Percentiles rank a stretch among this genome's conserved stretches.
Evolutionary conservation across 1,139 yeast species (phyloP).

Genomic region (Spathaspora sp.): DNA sequence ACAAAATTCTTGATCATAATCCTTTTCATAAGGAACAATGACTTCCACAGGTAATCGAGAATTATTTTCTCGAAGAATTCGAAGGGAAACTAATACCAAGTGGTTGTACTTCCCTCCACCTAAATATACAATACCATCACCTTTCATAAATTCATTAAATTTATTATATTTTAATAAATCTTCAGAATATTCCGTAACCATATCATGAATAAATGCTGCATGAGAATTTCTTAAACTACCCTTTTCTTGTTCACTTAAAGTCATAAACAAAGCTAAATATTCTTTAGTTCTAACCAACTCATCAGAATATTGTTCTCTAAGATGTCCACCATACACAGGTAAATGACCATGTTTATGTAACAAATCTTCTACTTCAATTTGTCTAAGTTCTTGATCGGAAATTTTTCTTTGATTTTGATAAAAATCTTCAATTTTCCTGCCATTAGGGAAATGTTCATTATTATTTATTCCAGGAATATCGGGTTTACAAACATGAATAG

Average conservation of each 20-base stretch:
- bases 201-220: slow-evolving; percentile 16
- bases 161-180: slow-evolving; percentile 20
- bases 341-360: slow-evolving; percentile 23
- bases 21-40: slow-evolving; percentile 28
- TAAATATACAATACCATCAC: slow-evolving; percentile 60
- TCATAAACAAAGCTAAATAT: slow-evolving; percentile 21
- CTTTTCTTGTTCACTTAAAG: slow-evolving; percentile 22
- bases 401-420: slow-evolving; percentile 17
- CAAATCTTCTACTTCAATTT: slow-evolving; percentile 5
- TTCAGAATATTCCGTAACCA: slow-evolving; percentile 25
- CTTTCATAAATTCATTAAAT: slow-evolving; percentile 34
- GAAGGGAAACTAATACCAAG: slow-evolving; percentile 53
- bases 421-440: slow-evolving; percentile 19
- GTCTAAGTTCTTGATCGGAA: slow-evolving; percentile 8
- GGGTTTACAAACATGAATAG: slow-evolving; percentile 25
- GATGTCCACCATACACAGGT: slow-evolving; percentile 36
- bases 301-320: slow-evolving; percentile 29
- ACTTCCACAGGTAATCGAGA: slow-evolving; percentile 61
- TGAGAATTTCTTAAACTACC: slow-evolving; percentile 22
- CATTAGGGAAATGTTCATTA: slow-evolving; percentile 26
- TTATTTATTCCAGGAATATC: slow-evolving; percentile 22
- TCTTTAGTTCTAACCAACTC: slow-evolving; percentile 31
- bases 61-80: slow-evolving; percentile 52
- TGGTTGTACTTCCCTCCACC: slow-evolving; percentile 64
- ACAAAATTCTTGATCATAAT: slow-evolving; percentile 34